Percentiles rank a stretch among this genome's conserved stretches.
Conservation (phyloP, 2,329 filamentous ascomycete species). For the Aspergillus terreus region DNA sequence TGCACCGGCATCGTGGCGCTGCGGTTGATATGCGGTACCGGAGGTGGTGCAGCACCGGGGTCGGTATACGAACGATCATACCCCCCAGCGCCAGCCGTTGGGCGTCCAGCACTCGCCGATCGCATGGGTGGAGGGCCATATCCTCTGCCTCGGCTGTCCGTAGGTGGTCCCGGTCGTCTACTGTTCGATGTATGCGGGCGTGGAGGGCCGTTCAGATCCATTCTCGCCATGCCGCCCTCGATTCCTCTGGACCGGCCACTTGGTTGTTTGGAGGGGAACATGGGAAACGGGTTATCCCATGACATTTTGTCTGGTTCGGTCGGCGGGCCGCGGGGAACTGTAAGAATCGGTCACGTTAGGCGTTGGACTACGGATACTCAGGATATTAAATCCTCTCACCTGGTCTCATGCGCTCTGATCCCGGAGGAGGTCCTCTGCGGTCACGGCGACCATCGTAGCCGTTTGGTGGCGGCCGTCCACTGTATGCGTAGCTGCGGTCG, state of each 20-base stretch:
- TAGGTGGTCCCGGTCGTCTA: constrained; percentile 27
- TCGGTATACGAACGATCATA: constrained; percentile 26
- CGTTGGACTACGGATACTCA: background rate
- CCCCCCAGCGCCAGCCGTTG: constrained; percentile 6
- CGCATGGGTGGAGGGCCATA: constrained; percentile 23
- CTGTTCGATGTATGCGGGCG: constrained; percentile 40
- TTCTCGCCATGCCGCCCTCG: constrained; percentile 38
- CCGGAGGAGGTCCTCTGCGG: constrained; percentile 27
- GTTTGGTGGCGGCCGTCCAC: constrained; percentile 22
- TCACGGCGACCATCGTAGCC: constrained; percentile 20
- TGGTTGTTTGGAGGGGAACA: constrained; percentile 32
- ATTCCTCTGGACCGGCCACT: constrained; percentile 31
- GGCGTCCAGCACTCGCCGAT: constrained; percentile 24
- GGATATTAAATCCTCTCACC: constrained; percentile 24
- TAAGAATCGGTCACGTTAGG: constrained; percentile 13
- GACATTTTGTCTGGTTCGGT: constrained; percentile 35
- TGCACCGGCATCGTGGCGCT: constrained; percentile 37
- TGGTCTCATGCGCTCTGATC: constrained; percentile 27
- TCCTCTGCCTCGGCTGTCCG: constrained; percentile 18
- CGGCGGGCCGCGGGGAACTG: constrained; percentile 29
- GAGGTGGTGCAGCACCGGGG: constrained; percentile 22
- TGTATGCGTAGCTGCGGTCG: constrained; percentile 21
- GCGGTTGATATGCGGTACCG: constrained; percentile 28
- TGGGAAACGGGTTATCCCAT: constrained; percentile 51
- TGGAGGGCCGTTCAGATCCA: constrained; percentile 34